Percentiles rank a stretch among this genome's conserved stretches.
These are phyloP conservation scores for Mucor mucedo DNA, from an alignment of 371 early-diverging fungal genomes.

Conservation along the genomic window DNA sequence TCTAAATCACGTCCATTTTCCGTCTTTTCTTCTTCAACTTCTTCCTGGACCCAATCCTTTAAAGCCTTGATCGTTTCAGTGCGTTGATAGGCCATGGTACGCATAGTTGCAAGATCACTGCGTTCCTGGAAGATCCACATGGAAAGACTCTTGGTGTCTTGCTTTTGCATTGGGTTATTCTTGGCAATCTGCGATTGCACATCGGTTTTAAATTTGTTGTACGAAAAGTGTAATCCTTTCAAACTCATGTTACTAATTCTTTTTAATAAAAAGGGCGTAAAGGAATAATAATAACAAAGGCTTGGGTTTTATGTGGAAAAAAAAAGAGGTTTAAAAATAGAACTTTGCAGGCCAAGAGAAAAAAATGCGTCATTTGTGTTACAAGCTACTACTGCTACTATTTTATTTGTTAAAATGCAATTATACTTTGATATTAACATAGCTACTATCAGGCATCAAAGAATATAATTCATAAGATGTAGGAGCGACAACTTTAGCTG, in stretches of 20 bases:
- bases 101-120: constrained; percentile 41
- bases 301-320: background rate
- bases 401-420: background rate
- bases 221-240: constrained; percentile 50
- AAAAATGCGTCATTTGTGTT: background rate
- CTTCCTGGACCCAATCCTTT: constrained; percentile 43
- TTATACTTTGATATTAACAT: background rate
- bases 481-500: constrained; percentile 2
- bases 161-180: constrained; percentile 51
- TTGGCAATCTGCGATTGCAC: constrained; percentile 47
- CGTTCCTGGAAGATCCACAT: constrained; percentile 54
- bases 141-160: constrained; percentile 45
- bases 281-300: constrained; percentile 1
- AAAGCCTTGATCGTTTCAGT: constrained; percentile 40
- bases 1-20: constrained; percentile 44
- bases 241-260: constrained; percentile 38
- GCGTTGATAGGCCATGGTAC: constrained; percentile 41
- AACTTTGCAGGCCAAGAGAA: background rate
- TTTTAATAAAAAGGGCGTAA: background rate
- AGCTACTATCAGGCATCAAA: background rate
- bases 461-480: background rate
- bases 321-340: background rate
- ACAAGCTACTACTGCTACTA: background rate
- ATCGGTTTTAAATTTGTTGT: constrained; percentile 47
- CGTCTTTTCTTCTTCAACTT: constrained; percentile 24